phyloP scores from a whole-genome alignment of 2,329 filamentous ascomycete genomes.

The Alternaria triticina region DNA sequence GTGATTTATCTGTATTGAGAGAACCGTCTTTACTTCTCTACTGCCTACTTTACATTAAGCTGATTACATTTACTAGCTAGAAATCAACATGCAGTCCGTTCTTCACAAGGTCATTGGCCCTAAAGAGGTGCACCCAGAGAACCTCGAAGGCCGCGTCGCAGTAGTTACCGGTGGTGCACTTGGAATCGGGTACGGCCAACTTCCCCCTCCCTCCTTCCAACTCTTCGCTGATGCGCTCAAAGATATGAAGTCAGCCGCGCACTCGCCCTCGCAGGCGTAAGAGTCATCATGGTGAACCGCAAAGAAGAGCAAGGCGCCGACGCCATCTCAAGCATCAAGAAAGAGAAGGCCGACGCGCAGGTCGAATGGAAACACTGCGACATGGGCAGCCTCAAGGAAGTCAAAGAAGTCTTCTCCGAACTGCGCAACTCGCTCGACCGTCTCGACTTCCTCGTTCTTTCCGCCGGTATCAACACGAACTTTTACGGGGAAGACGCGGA shows the following conservation, averaged over 20 bases:
- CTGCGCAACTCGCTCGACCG: neutral
- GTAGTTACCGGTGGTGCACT: neutral
- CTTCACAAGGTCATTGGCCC: slow-evolving; percentile 49
- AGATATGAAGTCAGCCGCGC: neutral
- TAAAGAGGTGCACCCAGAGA: slow-evolving; percentile 37
- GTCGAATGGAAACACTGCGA: neutral
- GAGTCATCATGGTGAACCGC: neutral
- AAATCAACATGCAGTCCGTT: slow-evolving; percentile 49
- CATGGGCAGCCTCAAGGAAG: neutral
- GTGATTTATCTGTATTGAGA: no score
- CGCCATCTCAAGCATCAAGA: neutral
- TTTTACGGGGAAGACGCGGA: neutral
- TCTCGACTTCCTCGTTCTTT: neutral
- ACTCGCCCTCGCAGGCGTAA: neutral
- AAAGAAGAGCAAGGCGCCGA: neutral
- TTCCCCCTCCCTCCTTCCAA: no score
- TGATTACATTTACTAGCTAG: neutral
- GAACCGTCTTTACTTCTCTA: no score
- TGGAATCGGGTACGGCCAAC: neutral
- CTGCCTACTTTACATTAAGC: no score
- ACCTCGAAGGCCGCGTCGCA: slow-evolving; percentile 7
- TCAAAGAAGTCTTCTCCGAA: neutral
- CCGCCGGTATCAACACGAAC: neutral
- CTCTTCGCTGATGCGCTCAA: neutral
- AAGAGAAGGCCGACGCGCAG: neutral